A percentile compares a stretch with the other conserved stretches of the same genome.
Conservation (phyloP, 2,329 filamentous ascomycete genomes). For the Sarocladium brachiariae region DNA sequence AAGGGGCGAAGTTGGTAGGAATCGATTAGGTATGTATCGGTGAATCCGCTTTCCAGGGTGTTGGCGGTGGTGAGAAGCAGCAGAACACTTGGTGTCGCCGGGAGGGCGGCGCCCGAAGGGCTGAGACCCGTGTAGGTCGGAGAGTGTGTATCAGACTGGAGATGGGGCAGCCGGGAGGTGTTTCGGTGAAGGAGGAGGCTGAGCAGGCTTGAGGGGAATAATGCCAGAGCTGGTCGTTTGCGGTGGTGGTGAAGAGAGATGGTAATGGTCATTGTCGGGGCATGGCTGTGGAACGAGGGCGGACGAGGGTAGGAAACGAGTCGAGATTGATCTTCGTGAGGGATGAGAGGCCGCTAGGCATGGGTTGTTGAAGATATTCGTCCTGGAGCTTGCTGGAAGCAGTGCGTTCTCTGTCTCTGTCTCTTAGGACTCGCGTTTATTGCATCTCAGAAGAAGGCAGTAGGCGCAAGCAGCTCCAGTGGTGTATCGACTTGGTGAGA, state of each 20-base stretch:
- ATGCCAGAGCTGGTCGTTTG: neutral
- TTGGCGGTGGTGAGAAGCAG: neutral
- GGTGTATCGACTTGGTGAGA: no score
- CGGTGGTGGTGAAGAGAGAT: neutral
- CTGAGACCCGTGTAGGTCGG: conserved; percentile 7
- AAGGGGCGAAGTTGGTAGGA: neutral
- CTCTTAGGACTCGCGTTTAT: no score
- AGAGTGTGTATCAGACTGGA: conserved; percentile 7
- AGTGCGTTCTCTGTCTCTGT: neutral
- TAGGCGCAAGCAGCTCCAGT: no score
- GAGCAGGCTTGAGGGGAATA: neutral
- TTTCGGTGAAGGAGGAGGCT: conserved; percentile 4
- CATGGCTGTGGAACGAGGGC: neutral
- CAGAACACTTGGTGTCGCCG: neutral
- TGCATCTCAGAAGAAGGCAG: no score
- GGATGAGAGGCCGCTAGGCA: neutral
- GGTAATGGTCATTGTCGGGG: neutral
- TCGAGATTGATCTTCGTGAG: conserved; percentile 1
- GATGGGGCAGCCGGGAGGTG: conserved; percentile 4
- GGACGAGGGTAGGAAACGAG: conserved; percentile 2
- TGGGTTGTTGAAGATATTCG: neutral
- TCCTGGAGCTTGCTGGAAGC: neutral
- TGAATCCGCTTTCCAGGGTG: neutral
- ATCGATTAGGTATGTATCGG: neutral
- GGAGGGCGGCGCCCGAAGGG: conserved; percentile 9